Percentiles rank a stretch among this genome's conserved stretches.
Conservation (phyloP, 176 grass and related monocot genomes). For the Oropetium thomaeum region DNA sequence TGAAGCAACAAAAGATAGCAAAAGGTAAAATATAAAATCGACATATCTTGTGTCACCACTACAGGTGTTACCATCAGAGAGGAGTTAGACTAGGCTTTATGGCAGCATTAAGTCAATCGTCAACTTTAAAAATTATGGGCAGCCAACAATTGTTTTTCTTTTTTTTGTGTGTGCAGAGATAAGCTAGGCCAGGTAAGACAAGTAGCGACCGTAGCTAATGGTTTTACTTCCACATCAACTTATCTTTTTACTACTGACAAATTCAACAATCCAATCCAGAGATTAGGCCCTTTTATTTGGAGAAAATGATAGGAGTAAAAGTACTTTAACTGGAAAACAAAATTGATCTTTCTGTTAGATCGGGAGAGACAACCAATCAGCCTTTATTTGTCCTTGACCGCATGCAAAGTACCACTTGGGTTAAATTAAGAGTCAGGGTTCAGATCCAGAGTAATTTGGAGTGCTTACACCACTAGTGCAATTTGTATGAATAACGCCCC, state of each 20-base stretch:
- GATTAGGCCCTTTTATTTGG: conserved; percentile 19
- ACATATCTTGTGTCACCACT: background rate
- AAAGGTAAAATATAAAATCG: background rate
- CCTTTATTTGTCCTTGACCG: background rate
- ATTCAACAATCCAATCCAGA: conserved; percentile 21
- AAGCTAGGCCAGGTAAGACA: conserved; percentile 18
- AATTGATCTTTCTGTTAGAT: conserved; percentile 20
- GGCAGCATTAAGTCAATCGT: conserved; percentile 25
- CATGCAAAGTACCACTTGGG: background rate
- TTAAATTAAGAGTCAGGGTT: conserved; percentile 11
- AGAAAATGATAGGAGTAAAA: conserved; percentile 45
- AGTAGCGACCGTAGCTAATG: conserved; percentile 8
- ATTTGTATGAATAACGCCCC: background rate
- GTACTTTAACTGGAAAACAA: background rate
- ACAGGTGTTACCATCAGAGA: conserved; percentile 22
- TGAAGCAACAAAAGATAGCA: background rate
- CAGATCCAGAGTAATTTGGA: background rate
- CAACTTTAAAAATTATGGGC: conserved; percentile 30
- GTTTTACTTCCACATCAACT: conserved; percentile 16
- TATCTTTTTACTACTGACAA: conserved; percentile 23
- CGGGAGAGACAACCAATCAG: conserved; percentile 25
- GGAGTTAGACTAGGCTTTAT: background rate
- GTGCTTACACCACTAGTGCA: conserved; percentile 21
- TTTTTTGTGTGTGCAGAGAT: no score
- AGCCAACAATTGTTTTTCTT: no score